Evolutionary conservation across 2,329 filamentous ascomycete species (phyloP), one percentile per base, ranked within the genome.

Genomic region (Pyrenochaeta sp.): DNA sequence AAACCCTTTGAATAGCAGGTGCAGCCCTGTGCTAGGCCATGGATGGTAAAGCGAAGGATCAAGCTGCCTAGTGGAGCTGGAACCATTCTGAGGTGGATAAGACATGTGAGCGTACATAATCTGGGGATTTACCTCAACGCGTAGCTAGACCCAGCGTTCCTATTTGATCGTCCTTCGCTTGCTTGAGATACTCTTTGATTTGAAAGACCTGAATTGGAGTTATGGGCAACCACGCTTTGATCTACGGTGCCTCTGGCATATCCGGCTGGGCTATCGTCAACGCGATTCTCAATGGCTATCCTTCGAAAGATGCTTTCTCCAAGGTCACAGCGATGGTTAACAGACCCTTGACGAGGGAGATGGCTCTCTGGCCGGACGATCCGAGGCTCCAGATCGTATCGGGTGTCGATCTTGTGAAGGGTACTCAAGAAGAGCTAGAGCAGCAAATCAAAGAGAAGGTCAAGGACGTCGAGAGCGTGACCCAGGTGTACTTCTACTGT

Each of bases 211-310:
- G n/a, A 10, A 55, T 54, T 54, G 45, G 43, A 36, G 55, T 37
- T 0, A 74, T 72, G 59, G 60, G 68, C 6, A 73, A 74, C 32
- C 71, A 75, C 52, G 74, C 75, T 54, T 70, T 77, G 37, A 66
- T 74, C 39, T 74, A 76, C 69, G 81, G 81, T 36, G 81, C 80
- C 46, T 81, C 79, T 59, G 82, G 81, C n/a, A 81, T 84, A 51
- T 79, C 80, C 2, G 82, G 82, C 37, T 84, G 82, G 82, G 78
- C 82, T 6, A 78, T 84, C 51, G 79, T 81, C 15, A 83, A 82
- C 50, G 76, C 80, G 51, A 80, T 83, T 39, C 69, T 84, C 12
- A 69, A 80, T 44, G 79, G 74, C 50, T 84, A 83, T 56, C 82
- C 82, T 3, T 74, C 70, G 24, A 74, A 77, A n/a, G 75, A 78